Evolutionary conservation across 306 rosid species (phyloP).

Genomic region (Myrica gale): DNA sequence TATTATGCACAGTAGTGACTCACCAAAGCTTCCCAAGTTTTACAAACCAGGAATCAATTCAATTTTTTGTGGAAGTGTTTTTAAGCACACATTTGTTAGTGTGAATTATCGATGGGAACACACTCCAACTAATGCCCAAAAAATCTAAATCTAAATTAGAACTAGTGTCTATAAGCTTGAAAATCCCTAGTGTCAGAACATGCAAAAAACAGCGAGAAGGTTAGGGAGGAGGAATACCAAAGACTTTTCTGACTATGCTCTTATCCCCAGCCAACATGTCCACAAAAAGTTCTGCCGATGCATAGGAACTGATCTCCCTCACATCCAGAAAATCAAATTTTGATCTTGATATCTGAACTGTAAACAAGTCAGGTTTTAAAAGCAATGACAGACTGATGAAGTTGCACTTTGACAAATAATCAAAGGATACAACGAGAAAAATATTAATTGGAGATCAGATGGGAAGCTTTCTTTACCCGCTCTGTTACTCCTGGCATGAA

Average conservation of each 20-base stretch:
- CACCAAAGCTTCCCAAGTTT: neutral
- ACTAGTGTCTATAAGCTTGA: neutral
- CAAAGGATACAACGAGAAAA: neutral
- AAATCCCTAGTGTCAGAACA: constrained; percentile 17
- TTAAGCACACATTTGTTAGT: neutral
- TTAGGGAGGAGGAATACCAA: constrained; percentile 50
- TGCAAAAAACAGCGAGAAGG: neutral
- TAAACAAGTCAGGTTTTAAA: constrained; percentile 82
- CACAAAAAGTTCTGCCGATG: constrained; percentile 55
- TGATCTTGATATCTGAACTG: constrained; percentile 94
- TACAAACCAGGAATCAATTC: neutral
- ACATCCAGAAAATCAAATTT: constrained; percentile 79
- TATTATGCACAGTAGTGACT: neutral
- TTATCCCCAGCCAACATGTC: constrained; percentile 73
- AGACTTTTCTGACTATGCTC: constrained; percentile 81
- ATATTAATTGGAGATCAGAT: constrained; percentile 17
- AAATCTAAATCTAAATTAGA: no score
- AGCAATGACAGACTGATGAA: constrained; percentile 45
- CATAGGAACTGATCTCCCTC: constrained; percentile 64
- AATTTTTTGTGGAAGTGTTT: neutral
- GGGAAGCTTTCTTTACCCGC: constrained; percentile 52
- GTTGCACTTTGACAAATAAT: constrained; percentile 26
- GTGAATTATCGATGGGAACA: neutral
- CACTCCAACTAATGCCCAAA: neutral
- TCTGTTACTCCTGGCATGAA: constrained; percentile 45